These are phyloP conservation scores for Lophiostoma macrostomum DNA, from an alignment of 495 filamentous ascomycete genomes.

Conservation along the genomic window DNA sequence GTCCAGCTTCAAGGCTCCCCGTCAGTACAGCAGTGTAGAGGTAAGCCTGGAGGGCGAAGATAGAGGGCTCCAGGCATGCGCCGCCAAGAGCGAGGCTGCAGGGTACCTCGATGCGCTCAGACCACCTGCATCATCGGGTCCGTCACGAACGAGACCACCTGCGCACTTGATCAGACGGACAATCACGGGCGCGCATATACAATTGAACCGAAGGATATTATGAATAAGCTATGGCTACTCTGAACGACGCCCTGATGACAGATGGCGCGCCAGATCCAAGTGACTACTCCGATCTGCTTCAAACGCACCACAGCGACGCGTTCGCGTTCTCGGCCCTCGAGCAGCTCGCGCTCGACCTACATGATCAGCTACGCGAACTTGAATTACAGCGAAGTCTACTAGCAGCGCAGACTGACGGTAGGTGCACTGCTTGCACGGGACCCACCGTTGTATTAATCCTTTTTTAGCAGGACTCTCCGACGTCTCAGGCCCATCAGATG, in stretches of 20 bases:
- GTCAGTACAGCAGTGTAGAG: constrained; percentile 6
- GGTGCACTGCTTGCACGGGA: not conserved
- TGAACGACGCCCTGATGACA: constrained; percentile 13
- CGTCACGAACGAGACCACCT: too few species aligned
- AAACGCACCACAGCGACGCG: constrained; percentile 41
- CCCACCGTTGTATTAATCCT: constrained; percentile 2
- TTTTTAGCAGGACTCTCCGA: constrained; percentile 18
- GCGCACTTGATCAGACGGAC: constrained; percentile 20
- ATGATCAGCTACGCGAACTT: constrained; percentile 66
- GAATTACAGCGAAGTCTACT: constrained; percentile 67
- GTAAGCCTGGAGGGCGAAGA: constrained; percentile 1
- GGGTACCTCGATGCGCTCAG: too few species aligned
- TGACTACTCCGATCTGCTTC: constrained; percentile 18
- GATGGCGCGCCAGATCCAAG: constrained; percentile 1
- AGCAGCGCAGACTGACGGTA: constrained; percentile 47
- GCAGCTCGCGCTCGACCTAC: constrained; percentile 60
- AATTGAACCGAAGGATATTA: not conserved
- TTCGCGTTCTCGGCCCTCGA: constrained; percentile 61
- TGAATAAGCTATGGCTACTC: constrained; percentile 1
- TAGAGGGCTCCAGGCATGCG: constrained; percentile 8
- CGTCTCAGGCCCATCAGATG: constrained; percentile 29
- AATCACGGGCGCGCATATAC: not conserved
- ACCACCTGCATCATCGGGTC: too few species aligned
- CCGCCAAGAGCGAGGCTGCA: constrained; percentile 17
- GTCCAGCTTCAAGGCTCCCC: constrained; percentile 3